Base-by-base conservation (phyloP, 352 stramenopile species). In the Globisporangium polare region DNA sequence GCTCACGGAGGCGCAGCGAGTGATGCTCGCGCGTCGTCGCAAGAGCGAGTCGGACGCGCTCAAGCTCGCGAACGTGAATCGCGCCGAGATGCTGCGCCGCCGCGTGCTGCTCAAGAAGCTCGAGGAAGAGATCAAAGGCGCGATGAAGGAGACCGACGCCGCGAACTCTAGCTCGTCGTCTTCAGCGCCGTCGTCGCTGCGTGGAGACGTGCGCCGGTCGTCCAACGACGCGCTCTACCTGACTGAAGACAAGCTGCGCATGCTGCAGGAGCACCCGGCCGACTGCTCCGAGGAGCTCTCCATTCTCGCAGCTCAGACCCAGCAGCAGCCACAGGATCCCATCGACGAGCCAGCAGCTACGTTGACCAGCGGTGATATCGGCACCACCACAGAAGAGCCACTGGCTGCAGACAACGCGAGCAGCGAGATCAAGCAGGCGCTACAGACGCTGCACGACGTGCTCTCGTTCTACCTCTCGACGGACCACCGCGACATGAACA, bases 21-120 rank as follows among this genome's bases (percentile, higher is more conserved):
- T 71, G 58, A 74, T 71, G 47, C 71, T 84, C 42, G 74, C 69
- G 17, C 68, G 73, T 5, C 73, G 82, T 5, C 80, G 82, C 58
- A 88, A 89, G 65, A 92, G 82, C 56, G 80, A 92, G 63, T 80
- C 76, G 49, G 80, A 92, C 62, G 80, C 80, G 47, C 69, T 85
- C 49, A 74, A 76, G 27, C 62, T 84, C 62, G 71, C 69, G 31
- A 85, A 70, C 43, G 50, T 85, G 2, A 70, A 86, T 43, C 75
- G 74, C 46, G 76, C 79, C 46, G 80, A 89, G 53, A 83, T 88
- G 73, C 60, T 92, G 31, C 78, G 78, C 2, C 78, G 77, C 33
- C 80, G 82, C 29, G 77, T 92, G 52, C 57, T 75, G 46, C 71
- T 92, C 13, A 75, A 81, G n/a, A 85, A 83, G 50, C 68, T 92